Conservation (phyloP, 306 rosid species). For the apple (Malus domestica) region DNA sequence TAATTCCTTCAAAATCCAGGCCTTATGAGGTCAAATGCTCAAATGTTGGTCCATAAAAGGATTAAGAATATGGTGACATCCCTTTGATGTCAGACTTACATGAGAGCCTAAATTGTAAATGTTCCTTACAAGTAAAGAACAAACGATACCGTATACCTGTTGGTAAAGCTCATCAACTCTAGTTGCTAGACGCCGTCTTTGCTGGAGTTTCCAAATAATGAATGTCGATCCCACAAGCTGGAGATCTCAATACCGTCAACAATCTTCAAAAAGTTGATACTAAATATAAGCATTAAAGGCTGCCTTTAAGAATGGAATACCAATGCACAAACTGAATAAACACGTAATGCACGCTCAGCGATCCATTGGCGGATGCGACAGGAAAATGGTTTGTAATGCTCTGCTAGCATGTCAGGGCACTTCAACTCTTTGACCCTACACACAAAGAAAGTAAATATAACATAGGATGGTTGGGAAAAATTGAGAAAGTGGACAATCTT, state of each 20-base stretch:
- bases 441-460: slow-evolving; percentile 4
- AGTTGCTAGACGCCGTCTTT: slow-evolving; percentile 32
- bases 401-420: slow-evolving; percentile 62
- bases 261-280: slow-evolving; percentile 25
- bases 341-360: slow-evolving; percentile 36
- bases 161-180: slow-evolving; percentile 73
- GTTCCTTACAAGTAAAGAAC: not conserved
- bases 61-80: not conserved
- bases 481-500: slow-evolving; percentile 7
- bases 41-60: not conserved
- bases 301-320: slow-evolving; percentile 44
- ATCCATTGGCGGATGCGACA: slow-evolving; percentile 63
- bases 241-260: slow-evolving; percentile 38
- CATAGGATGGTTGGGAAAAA: not conserved
- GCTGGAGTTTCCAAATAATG: slow-evolving; percentile 39
- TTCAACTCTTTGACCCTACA: slow-evolving; percentile 71
- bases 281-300: slow-evolving; percentile 22
- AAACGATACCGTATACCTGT: slow-evolving; percentile 36
- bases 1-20: not conserved
- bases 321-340: slow-evolving; percentile 51
- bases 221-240: slow-evolving; percentile 62
- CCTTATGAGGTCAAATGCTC: not conserved
- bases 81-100: not conserved
- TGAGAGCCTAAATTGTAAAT: not conserved
- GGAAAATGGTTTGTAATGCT: slow-evolving; percentile 53